Evolutionary conservation across 164 flowering plant species (phyloP), one percentile per base, ranked within the genome.

Genomic region (Annona squamosa): DNA sequence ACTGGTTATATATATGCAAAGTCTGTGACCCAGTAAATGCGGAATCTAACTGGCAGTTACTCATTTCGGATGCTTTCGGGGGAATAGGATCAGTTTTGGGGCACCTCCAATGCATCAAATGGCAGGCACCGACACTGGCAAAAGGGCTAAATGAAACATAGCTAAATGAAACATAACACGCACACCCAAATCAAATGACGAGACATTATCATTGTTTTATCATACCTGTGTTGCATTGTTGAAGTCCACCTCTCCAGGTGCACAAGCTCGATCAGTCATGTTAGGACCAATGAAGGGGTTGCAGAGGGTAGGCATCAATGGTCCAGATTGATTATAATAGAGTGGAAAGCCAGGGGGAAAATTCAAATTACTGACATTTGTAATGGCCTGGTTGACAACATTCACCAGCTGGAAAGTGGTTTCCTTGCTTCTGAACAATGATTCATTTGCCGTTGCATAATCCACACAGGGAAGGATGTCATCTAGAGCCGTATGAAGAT

Each of bases 401-500:
- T 68, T 77, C 4, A 85, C 90, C 66, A 93, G 77, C 65, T 88
- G 86, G 73, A 72, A 83, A 0, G 91, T 78, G 46, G 86, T 88
- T 69, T 83, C 83, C 78, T 86, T 89, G 84, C 84, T 83, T 63
- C 71, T 79, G 9, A 66, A 12, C 74, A 90, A 79, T 62, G 94
- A 84, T 62, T 87, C 94, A 78, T 87, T 85, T 17, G 99, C 94
- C 46, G 97, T 91, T 48, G 86, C 84, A 63, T 83, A 83, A 76
- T 93, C 97, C 61, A 91, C 90, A 67, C 99, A 93, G 4, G 98
- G 98, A 2, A 93, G 81, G 2, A 95, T 85, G 66, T 95, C 96
- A 71, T 93, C 98, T 45, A 91, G 76, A 46, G 98, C 93, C 16
- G 99, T 90, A 75, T 89, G 87, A 17, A 89, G 90, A 57, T 88